Conservation (phyloP, 2,329 filamentous ascomycete species). For the Colletotrichum melonis region DNA sequence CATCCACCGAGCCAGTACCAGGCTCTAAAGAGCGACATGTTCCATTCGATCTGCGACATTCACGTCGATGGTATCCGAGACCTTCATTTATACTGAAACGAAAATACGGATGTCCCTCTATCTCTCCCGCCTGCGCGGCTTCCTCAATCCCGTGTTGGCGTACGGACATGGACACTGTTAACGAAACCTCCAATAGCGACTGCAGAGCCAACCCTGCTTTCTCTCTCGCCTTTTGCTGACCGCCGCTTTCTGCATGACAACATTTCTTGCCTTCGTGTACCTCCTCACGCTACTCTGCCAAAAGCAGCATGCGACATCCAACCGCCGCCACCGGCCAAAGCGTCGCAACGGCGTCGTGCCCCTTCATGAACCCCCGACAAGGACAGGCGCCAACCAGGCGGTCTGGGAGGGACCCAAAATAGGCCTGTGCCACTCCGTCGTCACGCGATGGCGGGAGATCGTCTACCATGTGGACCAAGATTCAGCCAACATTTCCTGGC, state of each 20-base stretch:
- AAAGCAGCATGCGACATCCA: conserved; percentile 22
- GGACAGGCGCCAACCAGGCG: conserved; percentile 30
- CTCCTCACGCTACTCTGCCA: neutral
- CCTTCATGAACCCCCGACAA: conserved; percentile 28
- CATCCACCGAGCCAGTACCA: neutral
- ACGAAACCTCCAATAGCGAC: neutral
- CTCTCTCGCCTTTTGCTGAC: neutral
- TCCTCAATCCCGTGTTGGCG: neutral
- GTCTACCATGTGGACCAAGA: conserved; percentile 22
- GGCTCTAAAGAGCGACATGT: neutral
- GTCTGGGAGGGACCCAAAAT: conserved; percentile 22
- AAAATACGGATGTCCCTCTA: neutral
- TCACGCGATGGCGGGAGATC: conserved; percentile 34
- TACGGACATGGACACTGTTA: neutral
- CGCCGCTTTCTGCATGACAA: neutral
- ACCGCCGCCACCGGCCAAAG: conserved; percentile 28
- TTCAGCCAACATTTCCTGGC: conserved; percentile 16
- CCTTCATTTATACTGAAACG: conserved; percentile 13
- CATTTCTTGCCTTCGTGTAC: neutral
- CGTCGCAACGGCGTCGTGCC: conserved; percentile 24
- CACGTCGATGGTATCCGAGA: conserved; percentile 1
- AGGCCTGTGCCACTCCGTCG: conserved; percentile 18
- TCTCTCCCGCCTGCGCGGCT: neutral
- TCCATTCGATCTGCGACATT: conserved; percentile 14
- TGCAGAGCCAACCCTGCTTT: neutral